A percentile compares a stretch with the other conserved stretches of the same genome.
Evolutionary conservation across 2,329 filamentous ascomycete species (phyloP).

Genomic region (Cladophialophora exuberans): DNA sequence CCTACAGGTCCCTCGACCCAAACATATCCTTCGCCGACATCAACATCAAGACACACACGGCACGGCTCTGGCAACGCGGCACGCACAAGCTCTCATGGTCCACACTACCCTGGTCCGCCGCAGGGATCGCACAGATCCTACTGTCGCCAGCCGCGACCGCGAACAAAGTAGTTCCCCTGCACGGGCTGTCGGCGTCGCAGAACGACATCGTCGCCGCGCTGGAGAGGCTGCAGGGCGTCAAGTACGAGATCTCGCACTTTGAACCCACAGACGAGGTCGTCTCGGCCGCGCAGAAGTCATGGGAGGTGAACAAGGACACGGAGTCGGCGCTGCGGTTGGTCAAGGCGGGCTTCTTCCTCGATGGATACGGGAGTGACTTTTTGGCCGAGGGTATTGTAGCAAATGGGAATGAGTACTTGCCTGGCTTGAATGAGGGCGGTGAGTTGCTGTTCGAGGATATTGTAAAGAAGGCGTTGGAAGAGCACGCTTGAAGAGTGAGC

Average conservation of each 20-base stretch:
- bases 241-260: neutral
- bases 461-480: neutral
- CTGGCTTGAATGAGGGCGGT: neutral
- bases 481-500: neutral
- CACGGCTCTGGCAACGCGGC: constrained; percentile 55
- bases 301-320: constrained; percentile 11
- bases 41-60: constrained; percentile 40
- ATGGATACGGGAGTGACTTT: constrained; percentile 19
- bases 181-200: constrained; percentile 51
- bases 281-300: constrained; percentile 2
- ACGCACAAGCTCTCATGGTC: constrained; percentile 52
- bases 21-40: constrained; percentile 50
- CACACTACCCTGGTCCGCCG: constrained; percentile 50
- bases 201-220: constrained; percentile 40
- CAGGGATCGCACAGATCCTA: constrained; percentile 54
- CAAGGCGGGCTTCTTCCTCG: constrained; percentile 19
- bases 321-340: constrained; percentile 8
- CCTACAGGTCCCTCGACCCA: constrained; percentile 35
- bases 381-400: constrained; percentile 5
- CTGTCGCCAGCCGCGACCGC: constrained; percentile 55
- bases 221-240: constrained; percentile 8
- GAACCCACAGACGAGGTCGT: neutral
- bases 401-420: constrained; percentile 16
- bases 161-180: constrained; percentile 54
- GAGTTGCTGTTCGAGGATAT: neutral